A percentile compares a stretch with the other conserved stretches of the same genome.
Conservation (phyloP, 2,329 filamentous ascomycete genomes). For the Aureobasidium subglaciale region DNA sequence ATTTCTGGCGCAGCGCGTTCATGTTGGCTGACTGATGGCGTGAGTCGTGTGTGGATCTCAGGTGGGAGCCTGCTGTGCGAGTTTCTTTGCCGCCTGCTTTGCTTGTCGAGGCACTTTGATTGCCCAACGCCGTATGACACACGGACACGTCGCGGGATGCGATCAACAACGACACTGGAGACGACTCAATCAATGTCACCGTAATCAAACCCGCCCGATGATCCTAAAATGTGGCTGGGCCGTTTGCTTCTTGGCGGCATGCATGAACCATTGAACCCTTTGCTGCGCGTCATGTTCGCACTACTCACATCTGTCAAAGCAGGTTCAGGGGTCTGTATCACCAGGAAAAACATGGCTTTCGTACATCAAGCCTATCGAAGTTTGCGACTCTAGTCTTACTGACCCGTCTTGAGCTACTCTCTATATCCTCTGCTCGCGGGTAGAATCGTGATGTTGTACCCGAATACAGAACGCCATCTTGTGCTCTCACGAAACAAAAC, state of each 20-base stretch:
- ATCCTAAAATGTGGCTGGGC: constrained; percentile 8
- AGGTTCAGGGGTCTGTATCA: background rate
- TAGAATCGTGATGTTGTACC: background rate
- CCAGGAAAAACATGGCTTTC: constrained; percentile 6
- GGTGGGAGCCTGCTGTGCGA: background rate
- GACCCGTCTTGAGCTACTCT: background rate
- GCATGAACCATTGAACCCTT: background rate
- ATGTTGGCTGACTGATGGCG: constrained; percentile 29
- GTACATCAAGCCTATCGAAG: background rate
- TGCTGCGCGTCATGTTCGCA: background rate
- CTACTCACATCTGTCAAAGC: background rate
- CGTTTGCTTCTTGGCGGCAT: constrained; percentile 5
- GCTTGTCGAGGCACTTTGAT: background rate
- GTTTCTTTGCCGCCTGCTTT: background rate
- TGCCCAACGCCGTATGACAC: constrained; percentile 3
- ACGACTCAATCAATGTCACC: background rate
- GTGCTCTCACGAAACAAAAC: background rate
- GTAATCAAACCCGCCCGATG: constrained; percentile 3
- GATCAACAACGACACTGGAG: constrained; percentile 1
- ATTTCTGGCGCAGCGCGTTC: constrained; percentile 53
- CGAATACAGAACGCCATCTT: background rate
- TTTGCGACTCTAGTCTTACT: background rate
- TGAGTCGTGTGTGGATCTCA: background rate
- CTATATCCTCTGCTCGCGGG: background rate
- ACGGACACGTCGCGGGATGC: constrained; percentile 12